Evolutionary conservation across 768 basidiomycete species (phyloP).

Genomic region (Tephrocybe sp.): DNA sequence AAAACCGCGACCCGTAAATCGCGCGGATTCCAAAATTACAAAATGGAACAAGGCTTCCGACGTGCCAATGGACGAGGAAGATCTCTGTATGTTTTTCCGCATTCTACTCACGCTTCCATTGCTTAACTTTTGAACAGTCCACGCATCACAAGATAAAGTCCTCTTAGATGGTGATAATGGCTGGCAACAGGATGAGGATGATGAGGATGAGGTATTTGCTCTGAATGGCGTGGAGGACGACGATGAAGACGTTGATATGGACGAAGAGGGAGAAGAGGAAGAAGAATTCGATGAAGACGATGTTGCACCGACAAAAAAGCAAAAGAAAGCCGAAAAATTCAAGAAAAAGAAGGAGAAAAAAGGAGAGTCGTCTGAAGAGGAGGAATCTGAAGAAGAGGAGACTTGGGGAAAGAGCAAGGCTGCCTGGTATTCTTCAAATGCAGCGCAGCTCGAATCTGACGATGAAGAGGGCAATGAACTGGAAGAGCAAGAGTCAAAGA

Average conservation of each 20-base stretch:
- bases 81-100: conserved; percentile 60
- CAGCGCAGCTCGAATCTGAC: conserved; percentile 75
- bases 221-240: conserved; percentile 58
- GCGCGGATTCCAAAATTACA: conserved; percentile 51
- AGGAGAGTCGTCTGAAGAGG: conserved; percentile 26
- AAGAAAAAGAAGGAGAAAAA: conserved; percentile 24
- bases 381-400: conserved; percentile 49
- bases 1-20: conserved; percentile 50
- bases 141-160: conserved; percentile 73
- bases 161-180: conserved; percentile 63
- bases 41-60: conserved; percentile 70
- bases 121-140: conserved; percentile 48
- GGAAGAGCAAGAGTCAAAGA: conserved; percentile 84
- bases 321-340: conserved; percentile 12
- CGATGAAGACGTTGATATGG: conserved; percentile 40
- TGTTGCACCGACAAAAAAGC: conserved; percentile 13
- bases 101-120: not conserved
- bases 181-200: conserved; percentile 45
- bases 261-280: conserved; percentile 39
- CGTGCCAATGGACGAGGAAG: conserved; percentile 76
- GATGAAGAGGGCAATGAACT: conserved; percentile 88
- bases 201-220: conserved; percentile 51
- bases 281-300: conserved; percentile 19
- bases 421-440: conserved; percentile 87
- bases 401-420: conserved; percentile 81